Conservation (phyloP, 2,329 filamentous ascomycete species). For the Didymosphaeria variabile region DNA sequence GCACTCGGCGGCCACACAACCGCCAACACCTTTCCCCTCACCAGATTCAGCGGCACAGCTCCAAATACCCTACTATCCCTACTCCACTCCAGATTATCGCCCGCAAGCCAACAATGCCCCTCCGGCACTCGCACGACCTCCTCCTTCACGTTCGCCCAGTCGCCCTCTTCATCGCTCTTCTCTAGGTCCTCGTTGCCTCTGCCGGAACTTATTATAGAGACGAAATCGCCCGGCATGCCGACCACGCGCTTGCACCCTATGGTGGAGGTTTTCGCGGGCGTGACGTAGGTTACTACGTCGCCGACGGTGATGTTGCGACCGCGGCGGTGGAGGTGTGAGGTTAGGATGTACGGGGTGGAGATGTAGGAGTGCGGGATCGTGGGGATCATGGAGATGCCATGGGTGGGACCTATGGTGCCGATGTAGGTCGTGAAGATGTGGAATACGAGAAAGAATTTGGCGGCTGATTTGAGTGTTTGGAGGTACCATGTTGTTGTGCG, state of each 20-base stretch:
- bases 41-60: conserved; percentile 82
- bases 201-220: conserved; percentile 70
- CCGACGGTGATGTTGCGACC: conserved; percentile 78
- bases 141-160: conserved; percentile 41
- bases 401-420: conserved; percentile 66
- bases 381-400: conserved; percentile 88
- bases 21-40: conserved; percentile 80
- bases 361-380: conserved; percentile 64
- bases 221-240: conserved; percentile 71
- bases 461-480: conserved; percentile 22
- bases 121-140: conserved; percentile 80
- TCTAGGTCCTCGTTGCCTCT: conserved; percentile 36
- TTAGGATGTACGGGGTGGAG: conserved; percentile 31
- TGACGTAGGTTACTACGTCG: conserved; percentile 81
- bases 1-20: conserved; percentile 35
- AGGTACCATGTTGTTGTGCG: conserved; percentile 9
- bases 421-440: conserved; percentile 62
- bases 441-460: conserved; percentile 29
- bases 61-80: conserved; percentile 88
- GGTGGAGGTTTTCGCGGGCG: conserved; percentile 69
- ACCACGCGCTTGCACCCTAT: conserved; percentile 79
- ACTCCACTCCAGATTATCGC: conserved; percentile 86
- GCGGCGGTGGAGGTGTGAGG: conserved; percentile 39
- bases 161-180: conserved; percentile 32
- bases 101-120: conserved; percentile 90